phyloP scores from a whole-genome alignment of 495 filamentous ascomycete species.

The Xylaria palmicola region DNA sequence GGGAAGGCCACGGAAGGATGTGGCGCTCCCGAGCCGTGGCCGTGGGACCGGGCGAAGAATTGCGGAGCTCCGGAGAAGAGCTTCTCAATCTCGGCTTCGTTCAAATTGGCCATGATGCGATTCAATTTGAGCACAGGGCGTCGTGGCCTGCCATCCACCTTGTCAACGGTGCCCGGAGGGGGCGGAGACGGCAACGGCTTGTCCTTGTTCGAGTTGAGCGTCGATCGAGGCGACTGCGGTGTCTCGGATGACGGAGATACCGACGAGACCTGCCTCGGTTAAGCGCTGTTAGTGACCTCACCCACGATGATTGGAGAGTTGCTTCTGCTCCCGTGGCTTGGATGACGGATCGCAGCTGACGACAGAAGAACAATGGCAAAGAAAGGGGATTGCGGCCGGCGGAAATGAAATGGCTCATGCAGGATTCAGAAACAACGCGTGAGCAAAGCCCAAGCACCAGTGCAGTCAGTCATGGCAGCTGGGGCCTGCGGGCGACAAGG shows the following conservation, averaged over 20 bases:
- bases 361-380: slow-evolving; percentile 1
- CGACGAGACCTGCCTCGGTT: slow-evolving; percentile 24
- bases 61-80: slow-evolving; percentile 78
- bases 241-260: slow-evolving; percentile 26
- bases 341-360: neutral
- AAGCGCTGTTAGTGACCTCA: no score
- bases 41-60: slow-evolving; percentile 60
- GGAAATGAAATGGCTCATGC: slow-evolving; percentile 8
- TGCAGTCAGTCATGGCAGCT: neutral
- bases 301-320: no score
- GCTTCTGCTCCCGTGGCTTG: neutral
- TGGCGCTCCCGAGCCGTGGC: slow-evolving; percentile 52
- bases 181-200: slow-evolving; percentile 55
- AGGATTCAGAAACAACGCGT: slow-evolving; percentile 8
- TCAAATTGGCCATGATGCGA: slow-evolving; percentile 58
- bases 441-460: neutral
- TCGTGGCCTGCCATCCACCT: slow-evolving; percentile 35
- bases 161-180: slow-evolving; percentile 43
- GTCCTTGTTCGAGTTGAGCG: slow-evolving; percentile 40
- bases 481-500: slow-evolving; percentile 7
- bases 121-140: slow-evolving; percentile 46
- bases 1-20: slow-evolving; percentile 69
- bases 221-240: slow-evolving; percentile 37
- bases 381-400: neutral
- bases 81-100: slow-evolving; percentile 61